Conservation (phyloP, 805 yeast species). For the Saturnispora besseyi region DNA sequence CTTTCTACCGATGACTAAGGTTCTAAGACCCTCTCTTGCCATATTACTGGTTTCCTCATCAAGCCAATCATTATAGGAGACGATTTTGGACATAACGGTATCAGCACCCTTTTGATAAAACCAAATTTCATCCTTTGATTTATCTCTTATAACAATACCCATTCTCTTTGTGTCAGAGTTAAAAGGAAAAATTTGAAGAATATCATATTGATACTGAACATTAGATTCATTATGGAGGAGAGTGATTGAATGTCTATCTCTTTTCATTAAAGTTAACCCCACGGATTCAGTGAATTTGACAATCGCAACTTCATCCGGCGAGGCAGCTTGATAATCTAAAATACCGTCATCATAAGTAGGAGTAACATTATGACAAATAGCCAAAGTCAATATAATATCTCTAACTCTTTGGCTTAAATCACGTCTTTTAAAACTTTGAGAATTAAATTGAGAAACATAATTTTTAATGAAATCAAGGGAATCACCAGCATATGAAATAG, state of each 20-base stretch:
- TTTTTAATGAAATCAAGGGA: slow-evolving; percentile 81
- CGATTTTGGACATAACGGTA: slow-evolving; percentile 80
- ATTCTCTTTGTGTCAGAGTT: slow-evolving; percentile 92
- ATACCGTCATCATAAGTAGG: slow-evolving; percentile 74
- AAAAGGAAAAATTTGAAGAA: slow-evolving; percentile 84
- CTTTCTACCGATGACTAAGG: slow-evolving; percentile 89
- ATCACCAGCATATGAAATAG: slow-evolving; percentile 87
- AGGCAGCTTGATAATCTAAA: slow-evolving; percentile 88
- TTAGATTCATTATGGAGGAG: slow-evolving; percentile 55
- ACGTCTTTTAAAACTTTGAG: slow-evolving; percentile 36
- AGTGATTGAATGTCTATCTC: slow-evolving; percentile 74
- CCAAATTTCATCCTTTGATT: slow-evolving; percentile 60
- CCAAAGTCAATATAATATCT: slow-evolving; percentile 72
- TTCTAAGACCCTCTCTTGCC: slow-evolving; percentile 97
- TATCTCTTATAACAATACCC: slow-evolving; percentile 78
- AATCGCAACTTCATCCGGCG: slow-evolving; percentile 97
- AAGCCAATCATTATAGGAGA: slow-evolving; percentile 84
- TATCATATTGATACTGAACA: slow-evolving; percentile 46
- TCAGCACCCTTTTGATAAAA: slow-evolving; percentile 95
- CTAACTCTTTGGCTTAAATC: slow-evolving; percentile 70
- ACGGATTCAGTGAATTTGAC: slow-evolving; percentile 83
- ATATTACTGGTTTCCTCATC: slow-evolving; percentile 96
- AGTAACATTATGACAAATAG: slow-evolving; percentile 95
- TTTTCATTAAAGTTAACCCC: slow-evolving; percentile 68
- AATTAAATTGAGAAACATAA: slow-evolving; percentile 37